Evolutionary conservation across 2,329 filamentous ascomycete genomes (phyloP), one percentile per base, ranked within the genome.

Genomic region (Epichloe gansuensis): DNA sequence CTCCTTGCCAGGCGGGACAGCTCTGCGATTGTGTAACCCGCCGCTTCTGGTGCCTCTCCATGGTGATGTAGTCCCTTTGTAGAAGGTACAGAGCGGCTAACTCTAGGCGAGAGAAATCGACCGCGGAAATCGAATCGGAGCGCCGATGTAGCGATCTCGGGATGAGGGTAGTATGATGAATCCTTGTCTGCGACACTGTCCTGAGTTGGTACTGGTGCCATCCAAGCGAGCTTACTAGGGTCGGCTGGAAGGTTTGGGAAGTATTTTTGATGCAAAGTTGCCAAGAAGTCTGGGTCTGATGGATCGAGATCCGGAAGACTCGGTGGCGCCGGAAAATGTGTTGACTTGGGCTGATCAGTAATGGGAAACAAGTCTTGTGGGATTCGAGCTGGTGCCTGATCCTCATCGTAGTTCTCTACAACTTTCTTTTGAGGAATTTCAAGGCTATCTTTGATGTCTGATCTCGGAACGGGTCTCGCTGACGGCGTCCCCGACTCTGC

Each of bases 21-120:
- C 67, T 98, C 93, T 0, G 82, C 81, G 34, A 98, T 79, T 0
- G 93, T 97, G 68, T 98, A 98, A 0, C 93, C 93, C 0, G 93
- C 93, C 1, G 90, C 88, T 67, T 95, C 89, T 15, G 93, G 93
- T 1, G 91, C 90, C 53, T 90, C 82, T 56, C 86, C 89, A 66
- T 98, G 93, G 66, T 98, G 91, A 66, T 98, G 93, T 13, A 98
- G 76, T 0, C 93, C 93, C 54, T 84, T 80, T 12, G 81, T 83
- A 1, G 81, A 80, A 5, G 91, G 87, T 27, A 97, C 82, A 2
- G 78, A 74, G 51, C 89, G 77, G 27, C 89, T 82, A 36, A 81
- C 77, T 47, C 81, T 76, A 0, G 93, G 93, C 0, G 91, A 81
- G 12, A 98, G 75, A 3, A 98, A 75, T 0, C 77, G 76, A 55